These are phyloP conservation scores for Piloderma croceum DNA, from an alignment of 768 basidiomycete genomes.

Conservation along the genomic window DNA sequence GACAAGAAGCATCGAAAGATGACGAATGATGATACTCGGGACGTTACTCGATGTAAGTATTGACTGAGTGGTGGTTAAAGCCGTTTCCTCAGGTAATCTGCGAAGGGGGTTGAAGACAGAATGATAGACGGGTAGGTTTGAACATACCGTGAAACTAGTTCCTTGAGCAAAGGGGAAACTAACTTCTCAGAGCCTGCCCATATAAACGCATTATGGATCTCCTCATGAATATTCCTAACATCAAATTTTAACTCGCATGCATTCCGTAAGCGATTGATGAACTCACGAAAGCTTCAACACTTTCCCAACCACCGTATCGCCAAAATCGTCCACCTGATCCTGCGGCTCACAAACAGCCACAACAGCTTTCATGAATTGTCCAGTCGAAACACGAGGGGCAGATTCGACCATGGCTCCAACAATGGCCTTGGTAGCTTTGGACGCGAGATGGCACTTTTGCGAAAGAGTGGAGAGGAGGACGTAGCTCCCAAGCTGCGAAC, in stretches of 20 bases:
- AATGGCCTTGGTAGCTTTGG: conserved; percentile 56
- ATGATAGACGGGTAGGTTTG: too few species aligned
- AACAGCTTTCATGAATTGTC: conserved; percentile 60
- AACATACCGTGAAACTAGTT: conserved; percentile 12
- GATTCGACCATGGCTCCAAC: conserved; percentile 48
- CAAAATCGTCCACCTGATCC: conserved; percentile 44
- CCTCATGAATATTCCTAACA: conserved; percentile 10
- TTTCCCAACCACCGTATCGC: conserved; percentile 24
- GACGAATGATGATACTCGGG: background rate
- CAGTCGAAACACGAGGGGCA: conserved; percentile 42
- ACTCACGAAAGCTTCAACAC: background rate
- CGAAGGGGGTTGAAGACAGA: too few species aligned
- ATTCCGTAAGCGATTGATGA: background rate
- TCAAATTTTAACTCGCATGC: background rate
- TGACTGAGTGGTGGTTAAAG: background rate
- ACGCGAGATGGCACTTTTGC: conserved; percentile 54
- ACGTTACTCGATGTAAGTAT: background rate
- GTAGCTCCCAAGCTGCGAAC: conserved; percentile 59
- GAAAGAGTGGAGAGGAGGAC: conserved; percentile 68
- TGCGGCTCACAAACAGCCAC: conserved; percentile 65
- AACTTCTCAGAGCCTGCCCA: conserved; percentile 22
- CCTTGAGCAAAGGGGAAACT: conserved; percentile 23
- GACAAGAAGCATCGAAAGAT: background rate
- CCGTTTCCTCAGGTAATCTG: too few species aligned
- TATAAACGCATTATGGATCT: conserved; percentile 9